Conservation (phyloP, 768 basidiomycete species). For the Boletus reticuloceps region DNA sequence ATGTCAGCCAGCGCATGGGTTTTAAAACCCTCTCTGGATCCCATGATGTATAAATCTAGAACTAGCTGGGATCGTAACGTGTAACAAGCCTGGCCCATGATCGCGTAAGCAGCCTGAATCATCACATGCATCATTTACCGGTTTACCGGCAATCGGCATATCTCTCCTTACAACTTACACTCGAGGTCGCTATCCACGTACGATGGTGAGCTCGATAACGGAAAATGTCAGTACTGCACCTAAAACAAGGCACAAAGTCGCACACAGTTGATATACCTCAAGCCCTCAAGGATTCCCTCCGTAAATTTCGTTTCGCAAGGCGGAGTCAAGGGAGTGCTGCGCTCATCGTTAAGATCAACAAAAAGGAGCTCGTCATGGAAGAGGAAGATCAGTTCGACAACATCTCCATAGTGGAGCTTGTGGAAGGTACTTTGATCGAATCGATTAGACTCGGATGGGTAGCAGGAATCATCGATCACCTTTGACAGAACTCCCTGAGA, state of each 20-base stretch:
- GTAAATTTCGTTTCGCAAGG: conserved; percentile 78
- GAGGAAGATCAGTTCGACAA: conserved; percentile 78
- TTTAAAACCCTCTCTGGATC: too few relatives aligned
- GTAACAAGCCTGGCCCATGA: background rate
- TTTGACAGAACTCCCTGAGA: conserved; percentile 76
- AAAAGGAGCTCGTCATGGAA: conserved; percentile 74
- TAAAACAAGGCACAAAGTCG: conserved; percentile 12
- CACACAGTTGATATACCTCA: conserved; percentile 83
- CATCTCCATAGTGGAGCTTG: conserved; percentile 79
- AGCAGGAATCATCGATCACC: background rate
- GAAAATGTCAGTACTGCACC: background rate
- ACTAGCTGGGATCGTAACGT: too few relatives aligned
- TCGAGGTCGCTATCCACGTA: background rate
- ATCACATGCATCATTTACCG: background rate
- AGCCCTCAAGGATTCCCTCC: conserved; percentile 70
- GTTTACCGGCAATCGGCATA: too few relatives aligned
- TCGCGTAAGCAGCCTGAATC: conserved; percentile 1
- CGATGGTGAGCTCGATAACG: conserved; percentile 21
- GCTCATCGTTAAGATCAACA: conserved; percentile 89
- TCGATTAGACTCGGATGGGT: background rate
- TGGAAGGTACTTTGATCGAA: conserved; percentile 57
- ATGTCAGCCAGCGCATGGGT: too few relatives aligned
- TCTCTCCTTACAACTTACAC: background rate
- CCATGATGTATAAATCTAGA: too few relatives aligned
- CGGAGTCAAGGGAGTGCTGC: conserved; percentile 69